These are phyloP conservation scores for Kwoniella shivajii DNA, from an alignment of 1,284 basidiomycete genomes.

Conservation along the genomic window DNA sequence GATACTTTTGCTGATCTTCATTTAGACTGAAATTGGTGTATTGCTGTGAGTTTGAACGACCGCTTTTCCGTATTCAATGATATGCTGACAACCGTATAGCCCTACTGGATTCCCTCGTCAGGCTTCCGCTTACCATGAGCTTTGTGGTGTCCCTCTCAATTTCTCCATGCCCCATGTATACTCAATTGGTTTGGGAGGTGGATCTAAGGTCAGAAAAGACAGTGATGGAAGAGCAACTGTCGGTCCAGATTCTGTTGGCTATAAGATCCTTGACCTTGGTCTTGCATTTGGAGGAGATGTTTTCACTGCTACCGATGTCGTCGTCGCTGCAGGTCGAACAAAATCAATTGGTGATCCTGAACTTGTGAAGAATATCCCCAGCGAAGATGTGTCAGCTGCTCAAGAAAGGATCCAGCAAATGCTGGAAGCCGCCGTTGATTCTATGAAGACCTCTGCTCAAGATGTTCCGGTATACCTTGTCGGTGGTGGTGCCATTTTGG, in stretches of 20 bases:
- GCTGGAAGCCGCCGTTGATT: slow-evolving; percentile 59
- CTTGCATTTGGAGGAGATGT: slow-evolving; percentile 60
- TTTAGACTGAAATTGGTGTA: slow-evolving; percentile 29
- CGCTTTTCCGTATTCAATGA: too few species aligned
- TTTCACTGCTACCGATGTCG: slow-evolving; percentile 62
- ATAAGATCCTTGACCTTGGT: slow-evolving; percentile 59
- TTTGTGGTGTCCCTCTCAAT: slow-evolving; percentile 41
- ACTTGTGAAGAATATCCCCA: slow-evolving; percentile 46
- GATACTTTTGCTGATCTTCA: too few species aligned
- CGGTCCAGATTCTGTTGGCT: slow-evolving; percentile 64
- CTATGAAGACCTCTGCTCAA: slow-evolving; percentile 63
- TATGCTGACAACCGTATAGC: too few species aligned
- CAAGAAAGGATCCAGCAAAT: slow-evolving; percentile 57
- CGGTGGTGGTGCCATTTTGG: slow-evolving; percentile 43
- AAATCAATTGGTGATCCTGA: slow-evolving; percentile 53
- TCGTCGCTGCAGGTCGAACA: slow-evolving; percentile 53
- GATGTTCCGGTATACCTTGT: slow-evolving; percentile 40
- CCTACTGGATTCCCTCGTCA: slow-evolving; percentile 47
- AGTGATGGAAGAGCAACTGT: slow-evolving; percentile 55
- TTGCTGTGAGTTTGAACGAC: too few species aligned
- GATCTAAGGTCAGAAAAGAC: slow-evolving; percentile 32
- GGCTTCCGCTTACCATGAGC: slow-evolving; percentile 31
- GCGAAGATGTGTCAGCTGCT: slow-evolving; percentile 47
- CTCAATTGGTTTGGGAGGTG: slow-evolving; percentile 43
- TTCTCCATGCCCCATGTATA: slow-evolving; percentile 43